Evolutionary conservation across 805 yeast species (phyloP), one percentile per base, ranked within the genome.

Genomic region (Lachancea nothofagi): DNA sequence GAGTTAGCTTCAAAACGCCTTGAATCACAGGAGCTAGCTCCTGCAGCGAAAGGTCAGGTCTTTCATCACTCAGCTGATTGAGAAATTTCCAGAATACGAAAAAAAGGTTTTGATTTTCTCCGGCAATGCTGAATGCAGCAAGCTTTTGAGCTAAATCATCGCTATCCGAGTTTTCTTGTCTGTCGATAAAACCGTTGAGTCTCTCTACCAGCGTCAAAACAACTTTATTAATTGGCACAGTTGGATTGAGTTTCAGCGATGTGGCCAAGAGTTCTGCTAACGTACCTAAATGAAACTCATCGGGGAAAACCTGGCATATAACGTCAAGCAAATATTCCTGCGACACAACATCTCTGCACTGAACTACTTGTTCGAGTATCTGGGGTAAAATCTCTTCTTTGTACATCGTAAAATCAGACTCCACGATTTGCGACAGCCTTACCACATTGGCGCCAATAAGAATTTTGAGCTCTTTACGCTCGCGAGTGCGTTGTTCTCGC

Each of bases 401-500:
- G 51, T 68, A 70, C 32, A 70, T 66, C 1, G 64, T 62, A 35
- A 71, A 62, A 54, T 81, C 86, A 41, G 85, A 78, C 45, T 77
- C 81, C 28, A 88, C 88, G 21, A 90, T 67, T 62, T 90, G 96
- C 0, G 95, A 82, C 33, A 93, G 67, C 39, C 96, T 74, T 14
- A 90, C 96, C 48, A 93, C 70, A 61, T 89, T 93, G 17, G 95
- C 83, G 1, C 98, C 98, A 20, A 93, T 94, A 29, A 93, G 71
- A 41, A 89, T 87, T 64, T 86, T 89, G 46, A 93, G 71, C 62
- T 93, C 97, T 53, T 80, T 79, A 17, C 98, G 72, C 62, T 93
- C 97, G 44, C 70, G 72, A 17, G 72, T 74, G 41, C 97, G 72
- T 58, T 82, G 76, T 27, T 71, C 77, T 28, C 85, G 73, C 52